A percentile compares a stretch with the other conserved stretches of the same genome.
Evolutionary conservation across 148 eudicot genomes (phyloP).

Genomic region (Rhododendron molle): DNA sequence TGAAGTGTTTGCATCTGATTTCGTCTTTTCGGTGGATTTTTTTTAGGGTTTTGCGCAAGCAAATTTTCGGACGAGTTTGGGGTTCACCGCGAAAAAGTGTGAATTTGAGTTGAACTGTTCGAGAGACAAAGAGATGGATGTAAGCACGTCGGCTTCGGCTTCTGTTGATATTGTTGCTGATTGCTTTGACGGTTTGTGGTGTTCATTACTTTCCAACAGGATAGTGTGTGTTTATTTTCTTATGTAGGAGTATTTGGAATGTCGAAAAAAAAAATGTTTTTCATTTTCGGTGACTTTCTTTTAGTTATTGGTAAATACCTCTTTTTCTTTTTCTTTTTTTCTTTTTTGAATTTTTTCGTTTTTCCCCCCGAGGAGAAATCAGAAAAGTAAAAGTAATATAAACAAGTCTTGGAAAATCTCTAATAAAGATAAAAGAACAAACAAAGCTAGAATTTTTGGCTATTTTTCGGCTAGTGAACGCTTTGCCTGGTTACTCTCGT

Average conservation of each 20-base stretch:
- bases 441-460: background rate
- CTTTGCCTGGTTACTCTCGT: background rate
- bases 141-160: slow-evolving; percentile 41
- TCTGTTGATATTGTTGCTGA: slow-evolving; percentile 50
- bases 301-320: background rate
- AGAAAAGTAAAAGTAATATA: background rate
- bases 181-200: slow-evolving; percentile 49
- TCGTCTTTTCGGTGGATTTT: background rate
- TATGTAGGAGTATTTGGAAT: background rate
- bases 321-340: background rate
- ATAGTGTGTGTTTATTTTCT: background rate
- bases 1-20: background rate
- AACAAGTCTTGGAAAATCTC: background rate
- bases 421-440: background rate
- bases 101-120: slow-evolving; percentile 47
- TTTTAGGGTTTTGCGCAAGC: slow-evolving; percentile 36
- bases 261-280: background rate
- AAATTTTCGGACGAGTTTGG: slow-evolving; percentile 30
- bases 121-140: slow-evolving; percentile 59
- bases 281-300: background rate
- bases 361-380: background rate
- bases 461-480: background rate
- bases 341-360: background rate
- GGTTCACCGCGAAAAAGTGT: slow-evolving; percentile 24
- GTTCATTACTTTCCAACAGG: background rate